A percentile compares a stretch with the other conserved stretches of the same genome.
These are phyloP conservation scores for Penicillium taxi DNA, from an alignment of 495 filamentous ascomycete species.

Conservation along the genomic window DNA sequence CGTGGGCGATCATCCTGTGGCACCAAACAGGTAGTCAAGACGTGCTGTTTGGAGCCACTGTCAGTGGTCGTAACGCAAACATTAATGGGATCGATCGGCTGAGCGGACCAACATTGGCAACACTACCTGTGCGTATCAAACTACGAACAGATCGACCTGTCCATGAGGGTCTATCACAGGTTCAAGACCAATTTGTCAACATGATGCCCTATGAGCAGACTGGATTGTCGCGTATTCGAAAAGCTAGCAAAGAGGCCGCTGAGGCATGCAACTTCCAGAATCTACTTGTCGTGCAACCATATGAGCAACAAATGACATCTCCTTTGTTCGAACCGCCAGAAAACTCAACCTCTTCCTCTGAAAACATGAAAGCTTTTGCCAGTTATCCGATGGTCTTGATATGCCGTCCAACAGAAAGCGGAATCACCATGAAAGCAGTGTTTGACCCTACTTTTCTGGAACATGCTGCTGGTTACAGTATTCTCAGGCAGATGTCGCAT, in stretches of 20 bases:
- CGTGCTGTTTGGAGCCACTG: background rate
- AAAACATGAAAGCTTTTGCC: no score
- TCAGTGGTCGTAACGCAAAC: background rate
- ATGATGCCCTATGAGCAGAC: background rate
- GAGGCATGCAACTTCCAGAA: background rate
- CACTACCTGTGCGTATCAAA: background rate
- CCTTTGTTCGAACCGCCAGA: no score
- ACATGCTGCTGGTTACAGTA: no score
- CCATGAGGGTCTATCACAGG: background rate
- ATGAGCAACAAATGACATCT: no score
- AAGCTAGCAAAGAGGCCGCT: background rate
- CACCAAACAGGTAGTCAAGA: background rate
- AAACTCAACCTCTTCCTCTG: no score
- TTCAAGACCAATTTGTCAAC: background rate
- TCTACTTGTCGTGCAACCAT: background rate
- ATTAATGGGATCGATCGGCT: background rate
- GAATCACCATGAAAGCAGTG: no score
- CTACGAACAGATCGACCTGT: background rate
- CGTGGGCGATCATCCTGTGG: background rate
- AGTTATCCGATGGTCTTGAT: no score
- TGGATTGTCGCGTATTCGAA: background rate
- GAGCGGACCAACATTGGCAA: background rate
- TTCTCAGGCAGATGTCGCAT: no score
- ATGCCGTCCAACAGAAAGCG: no score
- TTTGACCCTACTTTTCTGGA: no score